phyloP scores from a whole-genome alignment of 805 yeast genomes.

The Starmera pachycereana region DNA sequence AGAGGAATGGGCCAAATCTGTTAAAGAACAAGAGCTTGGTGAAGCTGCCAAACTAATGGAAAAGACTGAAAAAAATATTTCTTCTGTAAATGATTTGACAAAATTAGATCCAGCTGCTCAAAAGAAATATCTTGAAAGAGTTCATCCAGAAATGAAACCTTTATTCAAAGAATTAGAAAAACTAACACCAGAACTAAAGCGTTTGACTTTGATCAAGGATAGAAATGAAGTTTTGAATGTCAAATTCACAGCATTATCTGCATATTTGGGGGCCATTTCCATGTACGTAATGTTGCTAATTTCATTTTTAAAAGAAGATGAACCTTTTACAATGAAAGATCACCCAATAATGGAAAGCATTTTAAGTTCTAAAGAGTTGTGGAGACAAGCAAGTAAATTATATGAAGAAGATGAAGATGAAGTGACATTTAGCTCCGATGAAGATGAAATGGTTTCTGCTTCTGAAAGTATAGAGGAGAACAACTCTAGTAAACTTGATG shows the following conservation, averaged over 20 bases:
- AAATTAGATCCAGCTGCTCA: constrained; percentile 44
- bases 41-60: constrained; percentile 16
- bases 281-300: constrained; percentile 71
- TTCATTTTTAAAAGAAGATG: constrained; percentile 43
- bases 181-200: constrained; percentile 32
- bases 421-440: constrained; percentile 9
- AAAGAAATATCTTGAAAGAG: constrained; percentile 40
- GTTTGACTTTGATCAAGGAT: constrained; percentile 21
- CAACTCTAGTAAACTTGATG: constrained; percentile 4
- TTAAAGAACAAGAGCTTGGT: constrained; percentile 33
- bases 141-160: constrained; percentile 81
- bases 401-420: constrained; percentile 19
- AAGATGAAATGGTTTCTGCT: constrained; percentile 11
- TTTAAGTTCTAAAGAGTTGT: constrained; percentile 70
- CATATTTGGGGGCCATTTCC: constrained; percentile 70
- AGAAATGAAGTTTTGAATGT: constrained; percentile 30
- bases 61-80: constrained; percentile 22
- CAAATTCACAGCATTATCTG: constrained; percentile 60
- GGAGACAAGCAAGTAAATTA: constrained; percentile 71
- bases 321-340: constrained; percentile 62
- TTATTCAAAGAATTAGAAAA: constrained; percentile 48
- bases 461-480: constrained; percentile 6
- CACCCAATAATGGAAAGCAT: constrained; percentile 86
- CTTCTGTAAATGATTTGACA: constrained; percentile 32
- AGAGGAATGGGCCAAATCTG: constrained; percentile 69